Conservation (phyloP, 2,329 filamentous ascomycete species). For the Aspergillus fructus region DNA sequence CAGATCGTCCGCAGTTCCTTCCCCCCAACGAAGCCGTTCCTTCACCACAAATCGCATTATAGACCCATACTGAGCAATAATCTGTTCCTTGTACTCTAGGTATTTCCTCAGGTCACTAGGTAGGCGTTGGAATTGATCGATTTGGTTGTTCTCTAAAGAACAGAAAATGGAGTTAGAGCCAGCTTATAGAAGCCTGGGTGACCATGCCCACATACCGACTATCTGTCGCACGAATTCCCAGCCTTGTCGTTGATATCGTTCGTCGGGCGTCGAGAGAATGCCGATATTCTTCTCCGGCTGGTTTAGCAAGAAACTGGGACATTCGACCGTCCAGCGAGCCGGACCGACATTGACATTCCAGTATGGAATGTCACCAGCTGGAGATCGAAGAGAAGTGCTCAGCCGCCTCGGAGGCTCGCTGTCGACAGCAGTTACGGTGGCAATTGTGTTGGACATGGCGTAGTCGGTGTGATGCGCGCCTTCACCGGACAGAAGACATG, state of each 20-base stretch:
- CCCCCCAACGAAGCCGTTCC: slow-evolving; percentile 68
- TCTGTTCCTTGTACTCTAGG: slow-evolving; percentile 63
- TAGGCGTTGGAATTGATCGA: slow-evolving; percentile 73
- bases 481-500: not conserved
- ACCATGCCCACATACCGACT: slow-evolving; percentile 46
- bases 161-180: not conserved
- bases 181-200: not conserved
- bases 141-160: slow-evolving; percentile 59
- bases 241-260: slow-evolving; percentile 59
- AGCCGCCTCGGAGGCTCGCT: slow-evolving; percentile 18
- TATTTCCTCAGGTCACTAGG: slow-evolving; percentile 80
- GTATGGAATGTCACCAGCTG: slow-evolving; percentile 54
- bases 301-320: slow-evolving; percentile 68
- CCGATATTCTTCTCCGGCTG: slow-evolving; percentile 65
- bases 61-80: slow-evolving; percentile 69
- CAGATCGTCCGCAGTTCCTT: slow-evolving; percentile 39
- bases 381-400: slow-evolving; percentile 11
- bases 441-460: slow-evolving; percentile 16
- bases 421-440: slow-evolving; percentile 25
- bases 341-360: slow-evolving; percentile 80
- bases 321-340: slow-evolving; percentile 61
- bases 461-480: not conserved
- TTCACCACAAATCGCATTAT: slow-evolving; percentile 74
- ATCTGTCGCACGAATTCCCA: slow-evolving; percentile 71
- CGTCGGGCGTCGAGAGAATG: slow-evolving; percentile 71